Conservation (phyloP, 768 basidiomycete genomes). For the Panellus pusillus region DNA sequence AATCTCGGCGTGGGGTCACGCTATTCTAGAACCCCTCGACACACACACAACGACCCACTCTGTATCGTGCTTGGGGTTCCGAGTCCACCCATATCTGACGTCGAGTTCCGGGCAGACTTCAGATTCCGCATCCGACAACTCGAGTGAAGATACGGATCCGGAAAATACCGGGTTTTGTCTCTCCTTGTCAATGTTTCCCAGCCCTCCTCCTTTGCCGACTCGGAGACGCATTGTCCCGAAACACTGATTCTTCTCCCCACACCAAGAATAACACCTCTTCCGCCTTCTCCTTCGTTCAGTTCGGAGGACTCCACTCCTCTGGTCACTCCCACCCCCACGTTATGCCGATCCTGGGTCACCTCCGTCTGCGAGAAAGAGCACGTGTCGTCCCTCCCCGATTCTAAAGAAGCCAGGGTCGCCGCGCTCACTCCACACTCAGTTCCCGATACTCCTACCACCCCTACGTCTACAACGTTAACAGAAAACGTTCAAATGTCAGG, state of each 20-base stretch:
- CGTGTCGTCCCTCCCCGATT: slow-evolving; percentile 19
- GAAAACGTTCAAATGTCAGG: neutral
- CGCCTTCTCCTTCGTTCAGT: slow-evolving; percentile 33
- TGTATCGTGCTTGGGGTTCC: slow-evolving; percentile 7
- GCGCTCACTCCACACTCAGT: slow-evolving; percentile 31
- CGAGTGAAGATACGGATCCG: slow-evolving; percentile 10
- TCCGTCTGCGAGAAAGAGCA: slow-evolving; percentile 12
- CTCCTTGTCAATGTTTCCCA: slow-evolving; percentile 40
- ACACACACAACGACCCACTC: neutral
- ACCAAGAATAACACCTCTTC: slow-evolving; percentile 29
- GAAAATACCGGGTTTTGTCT: slow-evolving; percentile 21
- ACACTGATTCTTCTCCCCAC: slow-evolving; percentile 36
- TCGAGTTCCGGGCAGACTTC: slow-evolving; percentile 4
- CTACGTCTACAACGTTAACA: slow-evolving; percentile 32
- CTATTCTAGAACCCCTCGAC: neutral
- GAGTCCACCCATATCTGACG: slow-evolving; percentile 12
- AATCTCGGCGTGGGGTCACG: neutral
- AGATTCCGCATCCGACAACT: slow-evolving; percentile 24
- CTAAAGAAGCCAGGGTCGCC: slow-evolving; percentile 27
- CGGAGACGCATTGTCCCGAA: slow-evolving; percentile 37
- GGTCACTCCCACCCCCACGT: slow-evolving; percentile 41
- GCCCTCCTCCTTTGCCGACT: slow-evolving; percentile 38
- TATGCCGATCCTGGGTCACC: slow-evolving; percentile 7
- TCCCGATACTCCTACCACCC: slow-evolving; percentile 35
- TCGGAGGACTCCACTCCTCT: slow-evolving; percentile 44